A percentile compares a stretch with the other conserved stretches of the same genome.
phyloP scores from a whole-genome alignment of 768 basidiomycete genomes.

The Termitomyces sp. region DNA sequence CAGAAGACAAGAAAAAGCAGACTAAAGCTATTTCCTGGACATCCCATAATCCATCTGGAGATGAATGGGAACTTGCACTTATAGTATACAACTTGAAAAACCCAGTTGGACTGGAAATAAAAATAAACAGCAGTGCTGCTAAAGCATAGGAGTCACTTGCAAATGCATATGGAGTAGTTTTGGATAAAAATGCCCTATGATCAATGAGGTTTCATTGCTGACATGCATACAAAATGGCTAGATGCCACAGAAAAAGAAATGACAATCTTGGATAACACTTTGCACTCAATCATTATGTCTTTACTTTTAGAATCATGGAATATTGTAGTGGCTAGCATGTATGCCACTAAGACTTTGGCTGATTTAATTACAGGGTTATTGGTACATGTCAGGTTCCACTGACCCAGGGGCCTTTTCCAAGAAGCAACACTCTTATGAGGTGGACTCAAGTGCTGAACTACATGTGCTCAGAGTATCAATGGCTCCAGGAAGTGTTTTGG shows the following conservation, averaged over 20 bases:
- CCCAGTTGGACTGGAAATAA: conserved; percentile 17
- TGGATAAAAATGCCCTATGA: conserved; percentile 8
- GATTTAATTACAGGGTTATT: not conserved
- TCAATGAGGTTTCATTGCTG: conserved; percentile 7
- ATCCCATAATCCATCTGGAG: conserved; percentile 9
- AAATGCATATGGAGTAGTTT: not conserved
- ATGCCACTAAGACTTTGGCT: not conserved
- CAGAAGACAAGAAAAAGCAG: too few species aligned
- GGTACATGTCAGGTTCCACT: too few species aligned
- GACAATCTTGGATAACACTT: conserved; percentile 11
- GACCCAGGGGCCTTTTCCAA: too few species aligned
- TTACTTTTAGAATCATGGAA: conserved; percentile 14
- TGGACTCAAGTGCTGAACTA: too few species aligned
- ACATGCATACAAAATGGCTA: conserved; percentile 11
- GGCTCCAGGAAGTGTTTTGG: too few species aligned
- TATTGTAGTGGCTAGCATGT: not conserved
- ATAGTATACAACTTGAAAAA: conserved; percentile 20
- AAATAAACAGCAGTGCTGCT: conserved; percentile 16
- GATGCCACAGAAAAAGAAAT: conserved; percentile 12
- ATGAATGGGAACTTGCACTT: conserved; percentile 16
- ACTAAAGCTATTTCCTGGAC: not conserved
- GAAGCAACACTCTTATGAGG: too few species aligned
- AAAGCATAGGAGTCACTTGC: conserved; percentile 11
- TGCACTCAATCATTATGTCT: conserved; percentile 15
- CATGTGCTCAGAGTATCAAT: too few species aligned